Evolutionary conservation across 305 asterid species (phyloP).

Genomic region (Coffea humblotiana): DNA sequence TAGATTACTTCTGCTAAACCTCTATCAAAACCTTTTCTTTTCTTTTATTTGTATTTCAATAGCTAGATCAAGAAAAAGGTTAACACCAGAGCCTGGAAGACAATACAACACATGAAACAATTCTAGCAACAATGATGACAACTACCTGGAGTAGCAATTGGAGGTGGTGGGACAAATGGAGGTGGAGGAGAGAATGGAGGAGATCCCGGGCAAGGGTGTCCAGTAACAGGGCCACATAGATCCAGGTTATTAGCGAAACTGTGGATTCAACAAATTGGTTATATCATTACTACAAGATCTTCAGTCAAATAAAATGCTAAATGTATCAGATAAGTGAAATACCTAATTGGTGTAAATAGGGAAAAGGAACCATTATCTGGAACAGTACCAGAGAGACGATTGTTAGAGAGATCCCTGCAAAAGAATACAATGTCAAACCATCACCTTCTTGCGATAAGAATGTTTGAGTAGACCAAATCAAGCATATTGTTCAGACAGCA

Average conservation of each 20-base stretch:
- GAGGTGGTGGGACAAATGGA: slow-evolving; percentile 89
- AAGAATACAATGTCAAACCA: slow-evolving; percentile 15
- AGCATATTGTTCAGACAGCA: slow-evolving; percentile 7
- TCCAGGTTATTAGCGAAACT: slow-evolving; percentile 95
- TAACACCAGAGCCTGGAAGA: background rate
- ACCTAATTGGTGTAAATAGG: slow-evolving; percentile 96
- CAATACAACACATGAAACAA: background rate
- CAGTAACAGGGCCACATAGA: slow-evolving; percentile 95
- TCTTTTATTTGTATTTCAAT: background rate
- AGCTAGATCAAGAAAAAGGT: background rate
- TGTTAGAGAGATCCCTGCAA: slow-evolving; percentile 92
- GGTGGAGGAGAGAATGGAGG: slow-evolving; percentile 99
- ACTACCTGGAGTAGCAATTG: slow-evolving; percentile 75
- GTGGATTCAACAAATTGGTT: slow-evolving; percentile 27
- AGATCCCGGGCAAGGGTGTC: slow-evolving; percentile 97
- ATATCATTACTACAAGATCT: slow-evolving; percentile 27
- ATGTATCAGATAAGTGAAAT: slow-evolving; percentile 16
- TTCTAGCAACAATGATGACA: background rate
- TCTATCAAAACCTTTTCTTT: background rate
- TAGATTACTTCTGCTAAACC: background rate
- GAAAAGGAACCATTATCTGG: slow-evolving; percentile 98
- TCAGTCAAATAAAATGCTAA: slow-evolving; percentile 16
- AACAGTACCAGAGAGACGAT: slow-evolving; percentile 82
- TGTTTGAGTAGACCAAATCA: slow-evolving; percentile 2
- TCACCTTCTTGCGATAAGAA: slow-evolving; percentile 5